Evolutionary conservation across 495 filamentous ascomycete genomes (phyloP), one percentile per base, ranked within the genome.

Genomic region (Penicillium cataractarum): DNA sequence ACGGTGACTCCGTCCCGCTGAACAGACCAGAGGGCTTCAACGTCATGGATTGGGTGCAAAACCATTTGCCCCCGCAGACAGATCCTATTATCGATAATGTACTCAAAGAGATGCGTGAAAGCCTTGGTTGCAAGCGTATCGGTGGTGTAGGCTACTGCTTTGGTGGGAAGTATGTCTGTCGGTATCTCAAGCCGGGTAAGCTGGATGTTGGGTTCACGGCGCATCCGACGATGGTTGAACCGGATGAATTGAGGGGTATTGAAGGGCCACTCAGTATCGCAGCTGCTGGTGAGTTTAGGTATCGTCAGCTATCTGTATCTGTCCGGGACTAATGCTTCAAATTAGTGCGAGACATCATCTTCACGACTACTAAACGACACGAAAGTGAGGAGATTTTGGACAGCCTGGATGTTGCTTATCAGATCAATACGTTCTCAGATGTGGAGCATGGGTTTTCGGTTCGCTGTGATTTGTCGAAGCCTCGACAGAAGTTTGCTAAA

Each of bases 61-160:
- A 67, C 48, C 90, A 92, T 70, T 81, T 81, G n/a, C 73, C 68
- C n/a, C 71, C 81, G 37, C 71, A 67, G 7, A 85, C 92, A 5
- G 86, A 90, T 51, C 84, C 85, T 3, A 82, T 90, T 57, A 74
- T 92, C 46, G 74, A 82, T 17, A 71, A 74, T 0, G 72, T 83
- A 12, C 71, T 91, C 53, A 76, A 76, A n/a, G 82, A 84, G 65
- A 76, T 90, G 71, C 80, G 79, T 56, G 71, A 61, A 3, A 71
- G 70, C 22, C 68, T 86, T 10, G 84, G 86, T 72, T 63, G 82
- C 39, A 84, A 86, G 73, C 85, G 82, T 64, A 73, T 94, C 46
- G 91, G 87, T 1, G 83, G 79, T 42, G 82, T 89, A 2, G 91
- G 91, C 12, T 93, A 93, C 78, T 94, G 91, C 77, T 94, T 92